Percentiles rank a stretch among this genome's conserved stretches.
Evolutionary conservation across 139 green algal species (phyloP).

Genomic region (Chlorella sp.): DNA sequence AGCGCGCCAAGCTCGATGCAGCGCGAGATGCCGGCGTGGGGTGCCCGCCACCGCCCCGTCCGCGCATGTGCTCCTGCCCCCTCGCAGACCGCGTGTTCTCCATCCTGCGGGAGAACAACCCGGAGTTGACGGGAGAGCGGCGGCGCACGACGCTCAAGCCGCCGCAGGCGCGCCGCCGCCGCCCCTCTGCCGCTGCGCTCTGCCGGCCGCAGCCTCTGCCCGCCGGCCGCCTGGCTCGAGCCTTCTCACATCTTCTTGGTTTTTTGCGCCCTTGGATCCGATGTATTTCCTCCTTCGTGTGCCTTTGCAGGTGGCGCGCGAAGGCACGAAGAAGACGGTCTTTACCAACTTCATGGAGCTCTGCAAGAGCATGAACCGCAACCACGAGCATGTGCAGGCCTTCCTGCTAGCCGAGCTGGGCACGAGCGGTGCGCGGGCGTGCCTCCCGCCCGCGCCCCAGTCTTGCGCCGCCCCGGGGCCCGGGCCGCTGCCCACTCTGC

Average conservation of each 20-base stretch:
- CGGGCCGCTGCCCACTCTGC: too few relatives aligned
- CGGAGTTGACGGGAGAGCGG: conserved; percentile 95
- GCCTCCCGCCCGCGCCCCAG: too few relatives aligned
- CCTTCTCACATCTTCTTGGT: too few relatives aligned
- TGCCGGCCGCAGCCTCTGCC: too few relatives aligned
- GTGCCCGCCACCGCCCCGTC: neutral
- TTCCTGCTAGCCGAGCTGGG: conserved; percentile 97
- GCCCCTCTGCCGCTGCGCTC: too few relatives aligned
- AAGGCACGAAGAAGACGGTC: conserved; percentile 99
- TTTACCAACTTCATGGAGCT: conserved; percentile 99
- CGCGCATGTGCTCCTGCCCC: neutral
- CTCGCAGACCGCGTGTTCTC: conserved; percentile 91
- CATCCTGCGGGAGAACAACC: conserved; percentile 96
- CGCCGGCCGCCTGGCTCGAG: too few relatives aligned
- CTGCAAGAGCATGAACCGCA: conserved; percentile 89
- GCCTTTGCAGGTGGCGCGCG: conserved; percentile 80
- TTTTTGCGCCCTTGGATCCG: too few relatives aligned
- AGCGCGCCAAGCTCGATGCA: too few relatives aligned
- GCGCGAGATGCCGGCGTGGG: too few relatives aligned
- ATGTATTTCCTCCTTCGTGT: neutral
- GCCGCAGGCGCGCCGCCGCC: conserved; percentile 74
- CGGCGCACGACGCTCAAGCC: conserved; percentile 95
- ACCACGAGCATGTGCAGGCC: conserved; percentile 79
- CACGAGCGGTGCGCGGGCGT: conserved; percentile 67
- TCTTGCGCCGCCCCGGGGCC: too few relatives aligned